Conservation (phyloP, 1,284 basidiomycete genomes). For the Pholiota adiposa region DNA sequence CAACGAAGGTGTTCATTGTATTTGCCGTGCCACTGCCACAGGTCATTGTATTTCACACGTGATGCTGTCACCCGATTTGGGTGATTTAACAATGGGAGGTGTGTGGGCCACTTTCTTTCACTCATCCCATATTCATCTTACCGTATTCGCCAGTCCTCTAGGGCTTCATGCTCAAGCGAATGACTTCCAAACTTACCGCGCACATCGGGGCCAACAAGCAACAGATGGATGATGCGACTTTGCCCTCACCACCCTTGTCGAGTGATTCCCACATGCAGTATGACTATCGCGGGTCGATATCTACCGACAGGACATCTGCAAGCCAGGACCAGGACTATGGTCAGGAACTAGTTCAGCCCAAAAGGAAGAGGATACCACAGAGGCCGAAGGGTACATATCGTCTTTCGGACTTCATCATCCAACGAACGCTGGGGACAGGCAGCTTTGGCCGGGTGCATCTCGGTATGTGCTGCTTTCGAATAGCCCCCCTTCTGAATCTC, state of each 20-base stretch:
- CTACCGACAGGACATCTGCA: slow-evolving; percentile 61
- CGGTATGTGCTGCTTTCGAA: slow-evolving; percentile 50
- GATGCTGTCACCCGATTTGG: slow-evolving; percentile 11
- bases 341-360: slow-evolving; percentile 29
- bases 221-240: slow-evolving; percentile 24
- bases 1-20: slow-evolving; percentile 3
- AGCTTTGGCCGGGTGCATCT: slow-evolving; percentile 96
- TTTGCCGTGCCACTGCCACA: not conserved
- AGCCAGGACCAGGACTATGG: slow-evolving; percentile 39
- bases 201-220: slow-evolving; percentile 30
- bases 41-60: slow-evolving; percentile 4
- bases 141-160: slow-evolving; percentile 8
- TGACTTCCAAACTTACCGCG: slow-evolving; percentile 40
- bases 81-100: slow-evolving; percentile 25
- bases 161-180: slow-evolving; percentile 39
- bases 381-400: slow-evolving; percentile 70
- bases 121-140: slow-evolving; percentile 13
- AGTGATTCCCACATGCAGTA: slow-evolving; percentile 31
- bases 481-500: not conserved
- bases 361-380: slow-evolving; percentile 36
- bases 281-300: slow-evolving; percentile 63
- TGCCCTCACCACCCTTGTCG: slow-evolving; percentile 34
- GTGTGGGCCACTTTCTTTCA: slow-evolving; percentile 17
- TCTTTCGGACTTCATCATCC: slow-evolving; percentile 74
- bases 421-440: slow-evolving; percentile 87